A percentile compares a stretch with the other conserved stretches of the same genome.
These are phyloP conservation scores for Lactuca sativa DNA, from an alignment of 129 eudicot species.

Conservation along the genomic window DNA sequence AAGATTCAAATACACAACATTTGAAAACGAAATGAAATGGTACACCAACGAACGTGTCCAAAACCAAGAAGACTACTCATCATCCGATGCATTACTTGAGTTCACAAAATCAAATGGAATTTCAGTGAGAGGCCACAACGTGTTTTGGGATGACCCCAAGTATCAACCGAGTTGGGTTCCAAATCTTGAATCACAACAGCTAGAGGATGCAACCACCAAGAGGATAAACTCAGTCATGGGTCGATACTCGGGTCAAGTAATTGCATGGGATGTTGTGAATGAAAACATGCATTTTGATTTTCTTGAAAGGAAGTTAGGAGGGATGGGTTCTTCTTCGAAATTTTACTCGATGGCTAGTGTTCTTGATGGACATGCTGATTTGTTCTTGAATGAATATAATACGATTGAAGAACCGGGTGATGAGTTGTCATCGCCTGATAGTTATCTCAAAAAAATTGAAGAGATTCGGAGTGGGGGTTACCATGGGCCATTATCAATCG, in stretches of 20 bases:
- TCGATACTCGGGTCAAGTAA: constrained; percentile 45
- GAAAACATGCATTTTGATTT: constrained; percentile 65
- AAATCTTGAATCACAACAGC: constrained; percentile 24
- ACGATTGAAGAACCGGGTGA: constrained; percentile 54
- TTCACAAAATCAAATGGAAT: constrained; percentile 42
- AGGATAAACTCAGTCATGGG: constrained; percentile 45
- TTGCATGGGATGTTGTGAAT: constrained; percentile 78
- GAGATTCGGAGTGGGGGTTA: constrained; percentile 35
- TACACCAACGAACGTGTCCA: constrained; percentile 36
- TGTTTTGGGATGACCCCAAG: constrained; percentile 63
- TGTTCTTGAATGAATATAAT: constrained; percentile 73
- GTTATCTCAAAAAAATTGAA: constrained; percentile 43
- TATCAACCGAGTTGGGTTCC: constrained; percentile 52
- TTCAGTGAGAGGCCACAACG: constrained; percentile 67
- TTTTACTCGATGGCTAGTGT: background rate
- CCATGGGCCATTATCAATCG: constrained; percentile 50
- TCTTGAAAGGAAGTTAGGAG: constrained; percentile 31
- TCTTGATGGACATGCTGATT: background rate
- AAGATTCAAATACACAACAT: constrained; percentile 54
- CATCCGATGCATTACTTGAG: constrained; percentile 42
- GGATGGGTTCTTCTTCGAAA: background rate
- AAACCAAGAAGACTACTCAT: constrained; percentile 39
- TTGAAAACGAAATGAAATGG: constrained; percentile 74
- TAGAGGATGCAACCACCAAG: constrained; percentile 25
- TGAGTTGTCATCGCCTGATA: constrained; percentile 29